Evolutionary conservation across 805 yeast species (phyloP).

Genomic region (Isabelozyma rhagii): DNA sequence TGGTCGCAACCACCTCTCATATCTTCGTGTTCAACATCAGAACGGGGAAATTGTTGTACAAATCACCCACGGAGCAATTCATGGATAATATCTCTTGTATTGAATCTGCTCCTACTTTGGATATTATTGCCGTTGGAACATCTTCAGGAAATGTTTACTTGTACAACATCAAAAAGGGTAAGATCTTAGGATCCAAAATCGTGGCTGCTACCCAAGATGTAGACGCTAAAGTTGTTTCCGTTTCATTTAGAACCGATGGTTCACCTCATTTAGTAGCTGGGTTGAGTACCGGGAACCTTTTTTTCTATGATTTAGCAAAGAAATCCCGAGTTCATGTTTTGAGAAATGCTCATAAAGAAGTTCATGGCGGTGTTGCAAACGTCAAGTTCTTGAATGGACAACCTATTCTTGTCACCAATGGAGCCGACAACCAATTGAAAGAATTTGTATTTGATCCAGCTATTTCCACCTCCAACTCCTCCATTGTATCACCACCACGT

Average conservation of each 20-base stretch:
- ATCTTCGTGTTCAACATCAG: slow-evolving; percentile 69
- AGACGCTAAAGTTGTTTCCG: slow-evolving; percentile 47
- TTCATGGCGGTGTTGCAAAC: slow-evolving; percentile 72
- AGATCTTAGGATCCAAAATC: slow-evolving; percentile 45
- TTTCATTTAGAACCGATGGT: slow-evolving; percentile 92
- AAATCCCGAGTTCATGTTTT: slow-evolving; percentile 73
- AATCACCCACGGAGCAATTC: slow-evolving; percentile 47
- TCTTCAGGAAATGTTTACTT: slow-evolving; percentile 62
- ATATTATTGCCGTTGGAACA: slow-evolving; percentile 76
- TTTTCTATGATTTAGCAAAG: slow-evolving; percentile 77
- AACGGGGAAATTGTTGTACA: slow-evolving; percentile 68
- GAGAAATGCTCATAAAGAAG: slow-evolving; percentile 68
- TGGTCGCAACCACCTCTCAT: slow-evolving; percentile 69
- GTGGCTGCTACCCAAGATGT: slow-evolving; percentile 39
- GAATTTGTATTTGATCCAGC: slow-evolving; percentile 95
- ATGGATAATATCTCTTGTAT: slow-evolving; percentile 57
- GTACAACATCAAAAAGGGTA: slow-evolving; percentile 67
- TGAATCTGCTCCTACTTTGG: slow-evolving; percentile 84
- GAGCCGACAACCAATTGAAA: slow-evolving; percentile 85
- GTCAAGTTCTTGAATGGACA: slow-evolving; percentile 84
- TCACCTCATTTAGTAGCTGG: slow-evolving; percentile 80
- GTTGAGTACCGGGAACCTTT: slow-evolving; percentile 74
- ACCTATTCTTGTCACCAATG: slow-evolving; percentile 83
- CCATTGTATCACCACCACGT: slow-evolving; percentile 85
- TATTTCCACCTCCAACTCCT: slow-evolving; percentile 57